These are phyloP conservation scores for Cercospora sojina DNA, from an alignment of 2,329 filamentous ascomycete genomes.

Conservation along the genomic window DNA sequence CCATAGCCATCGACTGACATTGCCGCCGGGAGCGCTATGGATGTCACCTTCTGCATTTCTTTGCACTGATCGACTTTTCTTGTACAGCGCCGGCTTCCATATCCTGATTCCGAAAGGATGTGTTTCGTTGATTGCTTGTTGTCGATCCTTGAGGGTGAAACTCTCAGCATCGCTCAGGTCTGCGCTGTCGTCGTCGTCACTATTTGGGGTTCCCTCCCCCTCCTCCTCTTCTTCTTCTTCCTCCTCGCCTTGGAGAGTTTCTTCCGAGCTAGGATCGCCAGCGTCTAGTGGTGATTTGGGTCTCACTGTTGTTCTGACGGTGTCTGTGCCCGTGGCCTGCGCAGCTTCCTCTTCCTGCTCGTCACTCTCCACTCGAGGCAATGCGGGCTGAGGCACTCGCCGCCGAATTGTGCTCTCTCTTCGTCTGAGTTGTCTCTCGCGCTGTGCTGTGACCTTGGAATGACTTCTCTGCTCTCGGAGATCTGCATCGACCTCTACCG, in stretches of 20 bases:
- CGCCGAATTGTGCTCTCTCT: constrained; percentile 54
- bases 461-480: constrained; percentile 46
- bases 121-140: constrained; percentile 97
- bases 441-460: constrained; percentile 23
- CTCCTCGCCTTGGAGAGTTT: constrained; percentile 44
- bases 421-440: constrained; percentile 44
- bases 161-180: constrained; percentile 90
- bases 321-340: constrained; percentile 33
- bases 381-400: constrained; percentile 44
- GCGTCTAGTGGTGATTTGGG: constrained; percentile 20
- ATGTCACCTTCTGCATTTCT: constrained; percentile 96
- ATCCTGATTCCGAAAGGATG: constrained; percentile 98
- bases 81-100: constrained; percentile 98
- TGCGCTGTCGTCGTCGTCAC: constrained; percentile 53
- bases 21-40: constrained; percentile 86
- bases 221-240: constrained; percentile 39
- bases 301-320: constrained; percentile 11
- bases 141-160: constrained; percentile 94
- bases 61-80: constrained; percentile 94
- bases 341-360: constrained; percentile 45
- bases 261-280: constrained; percentile 38
- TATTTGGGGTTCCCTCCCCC: constrained; percentile 35
- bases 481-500: constrained; percentile 74
- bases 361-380: constrained; percentile 52
- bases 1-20: constrained; percentile 79